phyloP scores from a whole-genome alignment of 352 stramenopile species.

The Pseudoperonospora humuli region DNA sequence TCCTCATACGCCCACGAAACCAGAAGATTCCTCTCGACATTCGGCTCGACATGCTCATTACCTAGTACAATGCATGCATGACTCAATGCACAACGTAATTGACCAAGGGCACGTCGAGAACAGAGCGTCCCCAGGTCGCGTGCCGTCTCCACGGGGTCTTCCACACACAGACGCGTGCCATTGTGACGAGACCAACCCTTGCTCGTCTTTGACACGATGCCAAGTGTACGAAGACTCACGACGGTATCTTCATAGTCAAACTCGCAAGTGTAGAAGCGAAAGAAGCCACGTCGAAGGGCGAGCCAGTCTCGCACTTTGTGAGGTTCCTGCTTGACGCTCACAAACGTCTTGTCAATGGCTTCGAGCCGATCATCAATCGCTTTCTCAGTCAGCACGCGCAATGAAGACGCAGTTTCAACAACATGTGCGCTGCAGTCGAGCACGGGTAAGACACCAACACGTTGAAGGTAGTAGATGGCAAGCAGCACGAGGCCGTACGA shows the following conservation, averaged over 20 bases:
- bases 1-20: slow-evolving; percentile 24
- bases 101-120: slow-evolving; percentile 42
- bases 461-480: slow-evolving; percentile 64
- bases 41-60: slow-evolving; percentile 1
- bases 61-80: slow-evolving; percentile 34
- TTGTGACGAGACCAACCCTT: slow-evolving; percentile 42
- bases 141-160: slow-evolving; percentile 68
- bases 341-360: slow-evolving; percentile 12
- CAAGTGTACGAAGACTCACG: slow-evolving; percentile 39
- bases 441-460: slow-evolving; percentile 28
- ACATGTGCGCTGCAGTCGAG: slow-evolving; percentile 31
- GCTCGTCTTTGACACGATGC: slow-evolving; percentile 27
- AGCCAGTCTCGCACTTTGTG: slow-evolving; percentile 16
- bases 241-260: slow-evolving; percentile 66
- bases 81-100: slow-evolving; percentile 45
- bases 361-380: slow-evolving; percentile 19
- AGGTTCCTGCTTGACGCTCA: neutral
- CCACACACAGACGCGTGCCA: slow-evolving; percentile 41
- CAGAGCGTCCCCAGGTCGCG: slow-evolving; percentile 67
- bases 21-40: slow-evolving; percentile 17
- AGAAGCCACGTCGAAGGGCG: slow-evolving; percentile 51
- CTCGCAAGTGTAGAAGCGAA: slow-evolving; percentile 60
- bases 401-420: slow-evolving; percentile 12
- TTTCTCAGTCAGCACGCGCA: slow-evolving; percentile 16
- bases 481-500: slow-evolving; percentile 70